A percentile compares a stretch with the other conserved stretches of the same genome.
Conservation (phyloP, 345 rosid species). For the Salix koriyanagi region DNA sequence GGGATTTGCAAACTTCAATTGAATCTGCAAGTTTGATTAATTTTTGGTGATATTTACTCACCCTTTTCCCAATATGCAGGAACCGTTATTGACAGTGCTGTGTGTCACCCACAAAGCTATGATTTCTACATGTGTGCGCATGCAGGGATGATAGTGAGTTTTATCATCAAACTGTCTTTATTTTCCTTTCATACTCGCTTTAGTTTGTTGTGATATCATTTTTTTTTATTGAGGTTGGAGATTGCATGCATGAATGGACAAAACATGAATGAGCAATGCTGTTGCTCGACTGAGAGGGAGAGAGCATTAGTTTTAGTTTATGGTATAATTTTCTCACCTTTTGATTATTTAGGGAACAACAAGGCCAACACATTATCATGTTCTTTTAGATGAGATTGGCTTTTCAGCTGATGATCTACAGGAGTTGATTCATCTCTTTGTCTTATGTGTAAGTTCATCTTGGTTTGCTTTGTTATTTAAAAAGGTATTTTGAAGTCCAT, state of each 20-base stretch:
- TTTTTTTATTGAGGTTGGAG: background rate
- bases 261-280: background rate
- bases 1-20: background rate
- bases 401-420: conserved; percentile 27
- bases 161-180: background rate
- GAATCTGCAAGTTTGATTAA: background rate
- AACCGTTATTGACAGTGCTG: conserved; percentile 16
- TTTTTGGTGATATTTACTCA: background rate
- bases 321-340: background rate
- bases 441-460: conserved; percentile 22
- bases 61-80: conserved; percentile 6
- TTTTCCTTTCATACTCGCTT: background rate
- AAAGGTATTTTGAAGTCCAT: background rate
- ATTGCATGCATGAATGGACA: background rate
- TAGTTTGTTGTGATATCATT: background rate
- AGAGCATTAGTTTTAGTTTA: background rate
- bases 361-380: conserved; percentile 30
- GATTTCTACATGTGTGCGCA: conserved; percentile 27
- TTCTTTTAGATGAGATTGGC: conserved; percentile 25
- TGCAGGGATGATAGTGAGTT: conserved; percentile 27
- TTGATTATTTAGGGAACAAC: conserved; percentile 16
- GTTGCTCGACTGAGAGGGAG: background rate
- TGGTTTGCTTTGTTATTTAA: background rate
- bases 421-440: conserved; percentile 24
- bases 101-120: conserved; percentile 25